phyloP scores from a whole-genome alignment of 768 basidiomycete species.

The Ephemerocybe angulata region DNA sequence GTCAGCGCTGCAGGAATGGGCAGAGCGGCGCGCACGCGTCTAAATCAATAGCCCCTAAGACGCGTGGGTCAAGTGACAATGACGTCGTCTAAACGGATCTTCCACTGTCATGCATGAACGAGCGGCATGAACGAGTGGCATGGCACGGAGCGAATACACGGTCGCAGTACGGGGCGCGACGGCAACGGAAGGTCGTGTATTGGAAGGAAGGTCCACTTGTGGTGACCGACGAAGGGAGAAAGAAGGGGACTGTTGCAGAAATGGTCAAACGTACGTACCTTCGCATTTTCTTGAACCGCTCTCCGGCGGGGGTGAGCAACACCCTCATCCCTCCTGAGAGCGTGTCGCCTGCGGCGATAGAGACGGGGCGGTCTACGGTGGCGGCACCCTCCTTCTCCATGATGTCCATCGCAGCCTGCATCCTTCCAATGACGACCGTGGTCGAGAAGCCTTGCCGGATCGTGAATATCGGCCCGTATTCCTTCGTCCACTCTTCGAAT shows the following conservation, averaged over 20 bases:
- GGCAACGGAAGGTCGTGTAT: neutral
- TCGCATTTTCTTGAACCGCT: constrained; percentile 58
- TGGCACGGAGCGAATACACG: neutral
- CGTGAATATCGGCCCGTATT: constrained; percentile 60
- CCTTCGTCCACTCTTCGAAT: constrained; percentile 57
- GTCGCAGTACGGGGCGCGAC: neutral
- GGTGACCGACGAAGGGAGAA: neutral
- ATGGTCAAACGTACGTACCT: constrained; percentile 31
- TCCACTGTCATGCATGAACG: neutral
- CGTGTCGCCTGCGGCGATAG: constrained; percentile 57
- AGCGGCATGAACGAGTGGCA: too few relatives aligned
- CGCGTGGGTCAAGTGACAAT: neutral
- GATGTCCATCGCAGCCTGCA: constrained; percentile 58
- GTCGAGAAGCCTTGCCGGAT: constrained; percentile 46
- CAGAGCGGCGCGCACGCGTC: neutral
- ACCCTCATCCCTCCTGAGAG: constrained; percentile 57
- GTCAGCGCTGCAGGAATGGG: too few relatives aligned
- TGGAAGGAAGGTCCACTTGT: neutral
- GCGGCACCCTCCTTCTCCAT: constrained; percentile 64
- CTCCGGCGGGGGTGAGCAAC: constrained; percentile 53
- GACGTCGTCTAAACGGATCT: neutral
- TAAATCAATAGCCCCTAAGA: neutral
- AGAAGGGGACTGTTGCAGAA: neutral
- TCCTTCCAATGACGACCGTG: constrained; percentile 45
- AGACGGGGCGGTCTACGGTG: constrained; percentile 51